A percentile compares a stretch with the other conserved stretches of the same genome.
Evolutionary conservation across 768 basidiomycete species (phyloP).

Genomic region (Suillus subaureus): DNA sequence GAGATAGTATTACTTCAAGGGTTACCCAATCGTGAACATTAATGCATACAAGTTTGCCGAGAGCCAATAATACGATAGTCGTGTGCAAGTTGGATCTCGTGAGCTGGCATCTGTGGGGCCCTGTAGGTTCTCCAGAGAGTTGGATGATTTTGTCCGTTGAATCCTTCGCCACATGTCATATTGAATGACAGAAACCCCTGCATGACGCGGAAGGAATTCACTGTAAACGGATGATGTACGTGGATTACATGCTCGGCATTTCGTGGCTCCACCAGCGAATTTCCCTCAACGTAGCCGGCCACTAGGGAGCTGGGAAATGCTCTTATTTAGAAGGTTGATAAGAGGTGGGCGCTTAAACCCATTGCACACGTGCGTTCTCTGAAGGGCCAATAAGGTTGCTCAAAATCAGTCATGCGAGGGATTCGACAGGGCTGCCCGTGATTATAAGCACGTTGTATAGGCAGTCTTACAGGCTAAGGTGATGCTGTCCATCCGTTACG

Average conservation of each 20-base stretch:
- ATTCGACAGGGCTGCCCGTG: slow-evolving; percentile 2
- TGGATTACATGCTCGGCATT: background rate
- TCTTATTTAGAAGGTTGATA: background rate
- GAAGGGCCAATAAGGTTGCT: slow-evolving; percentile 22
- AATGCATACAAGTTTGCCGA: background rate
- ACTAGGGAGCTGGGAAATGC: background rate
- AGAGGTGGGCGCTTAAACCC: background rate
- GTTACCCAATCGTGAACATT: background rate
- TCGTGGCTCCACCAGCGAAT: background rate
- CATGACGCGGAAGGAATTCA: background rate
- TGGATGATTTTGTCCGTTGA: background rate
- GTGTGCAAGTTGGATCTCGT: background rate
- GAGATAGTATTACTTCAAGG: background rate
- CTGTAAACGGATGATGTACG: background rate
- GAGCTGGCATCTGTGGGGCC: background rate
- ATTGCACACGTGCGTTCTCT: background rate
- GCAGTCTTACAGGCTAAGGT: background rate
- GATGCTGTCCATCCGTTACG: slow-evolving; percentile 5
- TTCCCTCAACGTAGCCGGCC: background rate
- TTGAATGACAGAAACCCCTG: background rate
- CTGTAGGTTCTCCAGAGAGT: background rate
- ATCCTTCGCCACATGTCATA: background rate
- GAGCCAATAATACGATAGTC: background rate
- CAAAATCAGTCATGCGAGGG: slow-evolving; percentile 15
- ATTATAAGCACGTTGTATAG: slow-evolving; percentile 19